A percentile compares a stretch with the other conserved stretches of the same genome.
phyloP scores from a whole-genome alignment of 192 early-diverging fungal species.

The Linnemannia exigua region DNA sequence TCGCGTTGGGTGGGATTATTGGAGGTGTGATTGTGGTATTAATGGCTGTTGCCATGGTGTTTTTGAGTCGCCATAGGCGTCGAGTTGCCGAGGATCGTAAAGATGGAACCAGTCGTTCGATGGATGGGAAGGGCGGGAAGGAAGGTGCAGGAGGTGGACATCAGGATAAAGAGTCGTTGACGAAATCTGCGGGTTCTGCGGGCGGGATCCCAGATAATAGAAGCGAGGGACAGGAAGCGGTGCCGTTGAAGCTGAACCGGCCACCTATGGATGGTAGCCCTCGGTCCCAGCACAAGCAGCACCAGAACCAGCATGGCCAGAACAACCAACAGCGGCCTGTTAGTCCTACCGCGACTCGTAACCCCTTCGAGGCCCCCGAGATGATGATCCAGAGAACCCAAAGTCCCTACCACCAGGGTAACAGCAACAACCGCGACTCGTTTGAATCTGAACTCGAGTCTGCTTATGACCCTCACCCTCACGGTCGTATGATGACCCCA shows the following conservation, averaged over 20 bases:
- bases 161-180: conserved; percentile 46
- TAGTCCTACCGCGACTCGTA: conserved; percentile 8
- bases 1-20: conserved; percentile 28
- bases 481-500: conserved; percentile 7
- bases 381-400: neutral
- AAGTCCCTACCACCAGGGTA: conserved; percentile 19
- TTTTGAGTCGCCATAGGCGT: conserved; percentile 39
- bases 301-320: neutral
- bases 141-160: conserved; percentile 21
- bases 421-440: conserved; percentile 22
- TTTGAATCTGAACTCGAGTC: conserved; percentile 45
- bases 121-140: conserved; percentile 14
- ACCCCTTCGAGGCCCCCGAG: conserved; percentile 27
- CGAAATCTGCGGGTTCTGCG: conserved; percentile 21
- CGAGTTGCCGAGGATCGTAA: conserved; percentile 17
- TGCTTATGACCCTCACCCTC: conserved; percentile 24
- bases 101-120: conserved; percentile 1
- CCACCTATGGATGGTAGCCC: conserved; percentile 6
- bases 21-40: conserved; percentile 21
- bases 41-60: conserved; percentile 15
- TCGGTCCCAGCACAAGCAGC: conserved; percentile 16
- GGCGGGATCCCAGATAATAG: conserved; percentile 17
- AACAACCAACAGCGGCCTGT: neutral
- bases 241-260: conserved; percentile 14
- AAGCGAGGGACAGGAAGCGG: conserved; percentile 4